These are phyloP conservation scores for Penicillium sp. DNA, from an alignment of 2,329 filamentous ascomycete genomes.

Conservation along the genomic window DNA sequence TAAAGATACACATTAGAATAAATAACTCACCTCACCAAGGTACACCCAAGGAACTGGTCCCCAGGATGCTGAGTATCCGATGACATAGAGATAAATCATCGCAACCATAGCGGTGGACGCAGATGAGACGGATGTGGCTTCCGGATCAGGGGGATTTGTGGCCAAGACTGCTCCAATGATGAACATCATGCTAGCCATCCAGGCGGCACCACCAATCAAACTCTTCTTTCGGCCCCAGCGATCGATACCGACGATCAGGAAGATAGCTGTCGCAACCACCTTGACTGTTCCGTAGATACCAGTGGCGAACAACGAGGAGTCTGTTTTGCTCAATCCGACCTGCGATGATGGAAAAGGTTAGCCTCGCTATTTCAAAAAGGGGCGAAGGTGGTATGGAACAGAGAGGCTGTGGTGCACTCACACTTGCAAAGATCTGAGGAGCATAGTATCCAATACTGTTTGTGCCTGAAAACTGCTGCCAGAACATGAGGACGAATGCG, in stretches of 20 bases:
- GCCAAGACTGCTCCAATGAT: slow-evolving; percentile 37
- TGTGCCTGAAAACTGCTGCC: slow-evolving; percentile 42
- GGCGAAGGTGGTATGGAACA: not conserved
- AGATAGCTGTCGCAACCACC: slow-evolving; percentile 36
- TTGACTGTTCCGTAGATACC: slow-evolving; percentile 41
- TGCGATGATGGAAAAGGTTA: not conserved
- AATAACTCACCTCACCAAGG: slow-evolving; percentile 28
- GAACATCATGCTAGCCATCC: slow-evolving; percentile 40
- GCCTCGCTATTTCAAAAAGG: not conserved
- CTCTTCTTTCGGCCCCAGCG: slow-evolving; percentile 37
- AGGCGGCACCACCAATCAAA: slow-evolving; percentile 35
- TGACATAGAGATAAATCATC: slow-evolving; percentile 52
- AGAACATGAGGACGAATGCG: slow-evolving; percentile 40
- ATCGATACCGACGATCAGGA: slow-evolving; percentile 39
- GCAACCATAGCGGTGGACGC: slow-evolving; percentile 41
- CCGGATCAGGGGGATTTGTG: slow-evolving; percentile 32
- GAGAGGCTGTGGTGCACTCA: slow-evolving; percentile 16
- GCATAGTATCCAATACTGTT: slow-evolving; percentile 42
- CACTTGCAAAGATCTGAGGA: slow-evolving; percentile 34
- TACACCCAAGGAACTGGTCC: slow-evolving; percentile 34
- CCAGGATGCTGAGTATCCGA: slow-evolving; percentile 30
- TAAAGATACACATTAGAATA: not conserved
- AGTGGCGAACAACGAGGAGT: slow-evolving; percentile 37
- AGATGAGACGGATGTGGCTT: slow-evolving; percentile 26
- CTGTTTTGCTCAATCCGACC: slow-evolving; percentile 33